These are phyloP conservation scores for Tetracladium setigerum DNA, from an alignment of 495 filamentous ascomycete genomes.

Conservation along the genomic window DNA sequence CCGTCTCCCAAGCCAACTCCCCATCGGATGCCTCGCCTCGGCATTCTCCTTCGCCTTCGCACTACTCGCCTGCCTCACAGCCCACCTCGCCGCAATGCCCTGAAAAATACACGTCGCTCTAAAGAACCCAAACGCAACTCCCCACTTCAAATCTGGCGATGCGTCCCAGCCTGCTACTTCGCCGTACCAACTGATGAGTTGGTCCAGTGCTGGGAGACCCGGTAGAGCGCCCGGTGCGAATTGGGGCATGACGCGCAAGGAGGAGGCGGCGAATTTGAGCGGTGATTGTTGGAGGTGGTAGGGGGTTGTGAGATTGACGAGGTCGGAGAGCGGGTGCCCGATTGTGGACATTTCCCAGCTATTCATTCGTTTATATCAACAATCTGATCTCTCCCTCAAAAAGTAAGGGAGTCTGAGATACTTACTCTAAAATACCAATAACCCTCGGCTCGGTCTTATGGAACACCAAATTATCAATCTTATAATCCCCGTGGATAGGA, in stretches of 20 bases:
- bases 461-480: slow-evolving; percentile 96
- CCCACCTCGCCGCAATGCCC: slow-evolving; percentile 83
- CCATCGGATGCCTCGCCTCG: slow-evolving; percentile 55
- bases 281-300: slow-evolving; percentile 35
- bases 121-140: slow-evolving; percentile 50
- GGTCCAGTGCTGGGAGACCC: slow-evolving; percentile 65
- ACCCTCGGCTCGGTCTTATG: slow-evolving; percentile 81
- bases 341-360: slow-evolving; percentile 97
- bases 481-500: slow-evolving; percentile 92
- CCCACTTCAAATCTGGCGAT: slow-evolving; percentile 60
- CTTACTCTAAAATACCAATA: slow-evolving; percentile 84
- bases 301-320: slow-evolving; percentile 71
- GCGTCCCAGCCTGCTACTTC: slow-evolving; percentile 65
- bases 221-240: slow-evolving; percentile 57
- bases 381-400: not conserved
- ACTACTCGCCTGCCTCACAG: slow-evolving; percentile 83
- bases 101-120: slow-evolving; percentile 78
- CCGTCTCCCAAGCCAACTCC: slow-evolving; percentile 65
- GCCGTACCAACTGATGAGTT: slow-evolving; percentile 72
- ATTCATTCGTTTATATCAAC: slow-evolving; percentile 12
- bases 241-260: slow-evolving; percentile 11
- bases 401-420: slow-evolving; percentile 2
- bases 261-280: slow-evolving; percentile 1
- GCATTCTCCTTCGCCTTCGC: slow-evolving; percentile 68
- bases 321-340: slow-evolving; percentile 85